Conservation (phyloP, 2,329 filamentous ascomycete genomes). For the Thielaviopsis euricoi region DNA sequence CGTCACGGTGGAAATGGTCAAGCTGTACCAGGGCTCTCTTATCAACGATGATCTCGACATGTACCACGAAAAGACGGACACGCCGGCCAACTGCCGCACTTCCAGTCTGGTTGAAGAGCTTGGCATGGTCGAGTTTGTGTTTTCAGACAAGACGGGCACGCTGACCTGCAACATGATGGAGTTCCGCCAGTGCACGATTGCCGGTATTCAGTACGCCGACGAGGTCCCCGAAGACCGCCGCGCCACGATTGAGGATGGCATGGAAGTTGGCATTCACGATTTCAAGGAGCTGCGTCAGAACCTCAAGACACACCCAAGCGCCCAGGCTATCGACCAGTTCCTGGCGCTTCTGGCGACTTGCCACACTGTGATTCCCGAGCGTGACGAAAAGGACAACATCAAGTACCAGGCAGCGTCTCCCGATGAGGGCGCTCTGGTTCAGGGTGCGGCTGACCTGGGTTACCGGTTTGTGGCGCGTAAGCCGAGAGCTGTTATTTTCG, state of each 20-base stretch:
- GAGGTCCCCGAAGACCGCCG: conserved; percentile 82
- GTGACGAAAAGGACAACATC: conserved; percentile 65
- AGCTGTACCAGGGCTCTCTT: conserved; percentile 93
- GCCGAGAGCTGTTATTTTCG: conserved; percentile 73
- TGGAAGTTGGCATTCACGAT: conserved; percentile 66
- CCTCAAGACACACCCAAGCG: conserved; percentile 35
- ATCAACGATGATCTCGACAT: conserved; percentile 98
- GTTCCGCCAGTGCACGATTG: conserved; percentile 88
- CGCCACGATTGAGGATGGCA: conserved; percentile 63
- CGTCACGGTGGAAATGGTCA: conserved; percentile 93
- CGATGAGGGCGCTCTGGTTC: conserved; percentile 90
- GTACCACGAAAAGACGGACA: conserved; percentile 91
- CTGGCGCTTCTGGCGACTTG: conserved; percentile 74
- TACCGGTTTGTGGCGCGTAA: conserved; percentile 86
- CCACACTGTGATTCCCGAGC: conserved; percentile 93
- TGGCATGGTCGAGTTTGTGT: conserved; percentile 96
- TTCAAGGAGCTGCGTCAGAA: conserved; percentile 64
- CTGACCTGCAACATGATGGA: conserved; percentile 98
- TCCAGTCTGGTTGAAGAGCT: conserved; percentile 94
- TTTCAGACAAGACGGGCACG: conserved; percentile 95
- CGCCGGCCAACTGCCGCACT: conserved; percentile 85
- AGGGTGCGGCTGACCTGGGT: conserved; percentile 70
- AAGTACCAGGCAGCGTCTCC: conserved; percentile 97
- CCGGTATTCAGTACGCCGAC: conserved; percentile 83
- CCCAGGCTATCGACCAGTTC: conserved; percentile 56